phyloP scores from a whole-genome alignment of 2,329 filamentous ascomycete genomes.

The Phialophora chinensis region DNA sequence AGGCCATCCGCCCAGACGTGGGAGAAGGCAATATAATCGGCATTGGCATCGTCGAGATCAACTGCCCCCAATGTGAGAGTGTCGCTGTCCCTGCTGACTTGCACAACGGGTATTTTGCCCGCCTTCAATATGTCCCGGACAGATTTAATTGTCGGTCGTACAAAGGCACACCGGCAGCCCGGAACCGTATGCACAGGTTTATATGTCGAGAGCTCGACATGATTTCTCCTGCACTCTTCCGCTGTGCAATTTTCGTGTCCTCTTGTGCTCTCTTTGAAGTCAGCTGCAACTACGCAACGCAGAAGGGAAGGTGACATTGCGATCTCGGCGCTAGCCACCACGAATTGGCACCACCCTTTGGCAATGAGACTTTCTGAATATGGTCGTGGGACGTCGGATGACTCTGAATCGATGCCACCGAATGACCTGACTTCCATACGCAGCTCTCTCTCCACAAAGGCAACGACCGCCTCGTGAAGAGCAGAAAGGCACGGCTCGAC shows the following conservation, averaged over 20 bases:
- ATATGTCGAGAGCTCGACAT: neutral
- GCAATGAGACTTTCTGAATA: neutral
- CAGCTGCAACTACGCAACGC: neutral
- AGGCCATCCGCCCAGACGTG: slow-evolving; percentile 9
- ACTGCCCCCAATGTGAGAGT: neutral
- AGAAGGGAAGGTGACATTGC: neutral
- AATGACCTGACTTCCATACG: neutral
- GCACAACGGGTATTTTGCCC: neutral
- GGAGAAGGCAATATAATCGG: slow-evolving; percentile 5
- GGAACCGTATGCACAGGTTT: neutral
- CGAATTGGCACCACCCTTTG: neutral
- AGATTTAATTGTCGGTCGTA: neutral
- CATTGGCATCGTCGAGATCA: neutral
- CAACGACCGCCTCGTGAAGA: neutral
- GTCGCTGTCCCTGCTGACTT: neutral
- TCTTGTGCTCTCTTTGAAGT: neutral
- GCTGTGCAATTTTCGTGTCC: neutral
- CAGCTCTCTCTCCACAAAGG: neutral
- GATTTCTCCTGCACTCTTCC: neutral
- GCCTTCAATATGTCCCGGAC: neutral
- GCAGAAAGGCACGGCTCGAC: neutral
- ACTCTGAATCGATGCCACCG: neutral
- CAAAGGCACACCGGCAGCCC: neutral
- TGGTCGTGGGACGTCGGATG: neutral
- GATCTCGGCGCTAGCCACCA: neutral